These are phyloP conservation scores for Acacia melanoxylon DNA, from an alignment of 306 rosid genomes.

Conservation along the genomic window DNA sequence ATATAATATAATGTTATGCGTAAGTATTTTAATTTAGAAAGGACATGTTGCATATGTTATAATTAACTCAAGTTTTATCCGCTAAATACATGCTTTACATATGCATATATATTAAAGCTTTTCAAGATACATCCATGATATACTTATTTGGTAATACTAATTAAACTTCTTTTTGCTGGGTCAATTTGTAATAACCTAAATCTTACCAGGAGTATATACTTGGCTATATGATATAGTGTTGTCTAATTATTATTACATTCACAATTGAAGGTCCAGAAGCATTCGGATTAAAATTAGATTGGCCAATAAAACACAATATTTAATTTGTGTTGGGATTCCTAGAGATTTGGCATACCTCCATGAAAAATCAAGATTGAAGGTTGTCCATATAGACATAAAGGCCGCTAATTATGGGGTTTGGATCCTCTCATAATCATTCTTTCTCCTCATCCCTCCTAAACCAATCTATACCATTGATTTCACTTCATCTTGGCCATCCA, in stretches of 20 bases:
- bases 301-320: conserved; percentile 61
- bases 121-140: too few species aligned
- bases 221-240: background rate
- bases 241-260: conserved; percentile 3
- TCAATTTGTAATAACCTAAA: background rate
- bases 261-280: conserved; percentile 33
- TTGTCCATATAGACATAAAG: conserved; percentile 73
- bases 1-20: too few species aligned
- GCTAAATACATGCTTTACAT: too few species aligned
- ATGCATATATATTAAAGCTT: too few species aligned
- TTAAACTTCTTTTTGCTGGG: background rate
- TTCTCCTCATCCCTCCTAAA: too few species aligned
- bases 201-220: background rate
- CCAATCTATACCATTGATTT: too few species aligned
- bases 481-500: too few species aligned
- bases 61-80: too few species aligned
- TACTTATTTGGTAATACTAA: conserved; percentile 44
- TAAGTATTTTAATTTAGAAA: too few species aligned
- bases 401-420: conserved; percentile 60
- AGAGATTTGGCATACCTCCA: conserved; percentile 75
- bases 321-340: conserved; percentile 68
- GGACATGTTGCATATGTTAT: too few species aligned
- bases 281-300: conserved; percentile 37
- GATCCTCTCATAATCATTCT: too few species aligned
- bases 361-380: conserved; percentile 67